A percentile compares a stretch with the other conserved stretches of the same genome.
These are phyloP conservation scores for Geotrichum klebahnii DNA, from an alignment of 1,139 yeast species.

Conservation along the genomic window DNA sequence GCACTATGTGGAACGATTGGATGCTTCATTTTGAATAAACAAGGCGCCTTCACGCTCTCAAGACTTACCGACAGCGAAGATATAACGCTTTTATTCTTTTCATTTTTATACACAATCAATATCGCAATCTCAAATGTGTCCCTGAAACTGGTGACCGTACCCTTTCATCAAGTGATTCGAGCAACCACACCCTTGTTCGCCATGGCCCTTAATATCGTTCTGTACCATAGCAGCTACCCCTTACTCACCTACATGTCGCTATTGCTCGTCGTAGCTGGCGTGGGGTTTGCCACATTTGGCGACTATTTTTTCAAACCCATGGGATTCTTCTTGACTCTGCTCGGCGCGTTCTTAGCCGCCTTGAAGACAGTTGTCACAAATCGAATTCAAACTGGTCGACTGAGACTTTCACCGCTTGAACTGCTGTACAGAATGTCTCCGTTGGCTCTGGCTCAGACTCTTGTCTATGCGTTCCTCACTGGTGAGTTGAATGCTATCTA, in stretches of 20 bases:
- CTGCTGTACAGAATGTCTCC: constrained; percentile 33
- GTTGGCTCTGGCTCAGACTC: constrained; percentile 29
- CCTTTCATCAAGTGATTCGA: constrained; percentile 32
- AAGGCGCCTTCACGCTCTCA: constrained; percentile 28
- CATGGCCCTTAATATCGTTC: constrained; percentile 27
- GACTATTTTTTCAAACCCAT: constrained; percentile 29
- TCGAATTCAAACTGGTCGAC: constrained; percentile 30
- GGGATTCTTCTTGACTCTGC: constrained; percentile 30
- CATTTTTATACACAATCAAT: constrained; percentile 33
- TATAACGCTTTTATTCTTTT: constrained; percentile 28
- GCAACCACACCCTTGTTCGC: constrained; percentile 34
- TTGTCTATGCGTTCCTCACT: constrained; percentile 28
- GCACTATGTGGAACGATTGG: constrained; percentile 30
- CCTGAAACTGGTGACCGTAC: constrained; percentile 32
- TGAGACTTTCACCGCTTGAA: constrained; percentile 31
- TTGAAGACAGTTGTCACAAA: constrained; percentile 32
- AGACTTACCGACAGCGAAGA: constrained; percentile 27
- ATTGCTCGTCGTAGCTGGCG: constrained; percentile 25
- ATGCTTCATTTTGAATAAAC: constrained; percentile 26
- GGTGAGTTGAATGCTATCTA: constrained; percentile 28
- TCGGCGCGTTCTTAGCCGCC: constrained; percentile 32
- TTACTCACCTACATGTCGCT: constrained; percentile 30
- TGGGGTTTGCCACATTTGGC: constrained; percentile 30
- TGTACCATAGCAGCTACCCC: constrained; percentile 28
- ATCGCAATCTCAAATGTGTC: constrained; percentile 33